These are phyloP conservation scores for Singerocomus inundabilis DNA, from an alignment of 1,284 basidiomycete species.

Conservation along the genomic window DNA sequence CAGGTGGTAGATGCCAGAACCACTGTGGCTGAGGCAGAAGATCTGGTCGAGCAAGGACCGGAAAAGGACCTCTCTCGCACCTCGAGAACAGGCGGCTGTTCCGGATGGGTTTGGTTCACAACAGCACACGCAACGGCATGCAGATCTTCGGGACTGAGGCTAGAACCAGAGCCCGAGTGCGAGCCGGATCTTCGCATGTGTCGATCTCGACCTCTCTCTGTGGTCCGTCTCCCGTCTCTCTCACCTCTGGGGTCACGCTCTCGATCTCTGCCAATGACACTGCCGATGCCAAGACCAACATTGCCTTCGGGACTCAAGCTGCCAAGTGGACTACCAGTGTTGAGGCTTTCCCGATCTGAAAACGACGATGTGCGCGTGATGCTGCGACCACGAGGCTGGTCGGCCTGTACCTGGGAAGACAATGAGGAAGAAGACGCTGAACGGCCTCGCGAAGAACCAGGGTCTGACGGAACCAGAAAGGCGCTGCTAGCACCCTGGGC, in stretches of 20 bases:
- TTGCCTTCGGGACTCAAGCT: slow-evolving; percentile 59
- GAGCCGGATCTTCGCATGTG: slow-evolving; percentile 43
- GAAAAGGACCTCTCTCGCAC: slow-evolving; percentile 14
- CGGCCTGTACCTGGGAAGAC: slow-evolving; percentile 25
- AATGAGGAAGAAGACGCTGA: slow-evolving; percentile 29
- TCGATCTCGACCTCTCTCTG: slow-evolving; percentile 42
- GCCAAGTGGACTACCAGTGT: slow-evolving; percentile 49
- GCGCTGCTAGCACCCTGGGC: slow-evolving; percentile 8
- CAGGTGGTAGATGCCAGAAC: slow-evolving; percentile 11
- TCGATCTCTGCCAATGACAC: slow-evolving; percentile 31
- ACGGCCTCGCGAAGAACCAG: slow-evolving; percentile 23
- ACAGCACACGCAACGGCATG: slow-evolving; percentile 12
- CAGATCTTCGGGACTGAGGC: slow-evolving; percentile 46
- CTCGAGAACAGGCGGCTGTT: slow-evolving; percentile 9
- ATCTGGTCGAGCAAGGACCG: slow-evolving; percentile 29
- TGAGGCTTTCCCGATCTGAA: slow-evolving; percentile 45
- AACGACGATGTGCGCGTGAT: slow-evolving; percentile 52
- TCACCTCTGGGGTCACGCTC: slow-evolving; percentile 33
- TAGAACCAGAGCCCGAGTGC: slow-evolving; percentile 34
- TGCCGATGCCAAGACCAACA: slow-evolving; percentile 38
- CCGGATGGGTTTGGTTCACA: slow-evolving; percentile 9
- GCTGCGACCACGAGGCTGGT: slow-evolving; percentile 51
- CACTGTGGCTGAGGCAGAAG: slow-evolving; percentile 22
- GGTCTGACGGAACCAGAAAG: slow-evolving; percentile 29
- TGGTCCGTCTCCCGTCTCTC: slow-evolving; percentile 28